These are phyloP conservation scores for Comarum palustre DNA, from an alignment of 306 rosid species.

Conservation along the genomic window DNA sequence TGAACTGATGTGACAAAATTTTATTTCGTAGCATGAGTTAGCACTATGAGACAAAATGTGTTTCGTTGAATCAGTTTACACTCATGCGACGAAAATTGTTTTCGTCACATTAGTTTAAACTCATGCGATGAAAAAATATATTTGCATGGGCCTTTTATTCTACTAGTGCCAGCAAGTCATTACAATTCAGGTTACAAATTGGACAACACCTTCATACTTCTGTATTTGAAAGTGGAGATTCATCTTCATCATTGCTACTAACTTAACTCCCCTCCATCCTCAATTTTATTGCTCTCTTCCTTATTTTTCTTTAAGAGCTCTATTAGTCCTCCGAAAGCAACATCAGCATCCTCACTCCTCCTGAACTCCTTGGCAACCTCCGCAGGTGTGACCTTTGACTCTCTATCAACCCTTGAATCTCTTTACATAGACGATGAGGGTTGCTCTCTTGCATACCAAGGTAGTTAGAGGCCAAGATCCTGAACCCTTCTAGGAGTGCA, in stretches of 20 bases:
- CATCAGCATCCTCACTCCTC: conserved; percentile 38
- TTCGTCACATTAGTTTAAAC: no score
- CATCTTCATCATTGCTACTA: not conserved
- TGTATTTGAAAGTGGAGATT: not conserved
- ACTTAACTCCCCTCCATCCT: not conserved
- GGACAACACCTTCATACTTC: not conserved
- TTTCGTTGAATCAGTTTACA: no score
- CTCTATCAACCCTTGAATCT: conserved; percentile 34
- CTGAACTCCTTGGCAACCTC: conserved; percentile 42
- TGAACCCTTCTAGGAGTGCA: conserved; percentile 38
- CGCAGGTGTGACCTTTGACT: conserved; percentile 40
- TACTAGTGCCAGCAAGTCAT: no score
- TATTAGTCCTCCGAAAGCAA: conserved; percentile 23
- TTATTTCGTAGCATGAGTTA: no score
- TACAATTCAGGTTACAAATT: not conserved
- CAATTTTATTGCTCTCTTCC: not conserved
- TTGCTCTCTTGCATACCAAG: conserved; percentile 24
- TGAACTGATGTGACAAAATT: no score
- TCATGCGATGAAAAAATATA: no score
- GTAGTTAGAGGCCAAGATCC: conserved; percentile 39
- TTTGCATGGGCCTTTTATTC: no score
- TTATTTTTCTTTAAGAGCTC: conserved; percentile 25
- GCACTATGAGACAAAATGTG: no score
- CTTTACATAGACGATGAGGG: conserved; percentile 12
- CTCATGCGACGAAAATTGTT: no score